phyloP scores from a whole-genome alignment of 2,329 filamentous ascomycete genomes.

The Ceratocystis alfenasii region DNA sequence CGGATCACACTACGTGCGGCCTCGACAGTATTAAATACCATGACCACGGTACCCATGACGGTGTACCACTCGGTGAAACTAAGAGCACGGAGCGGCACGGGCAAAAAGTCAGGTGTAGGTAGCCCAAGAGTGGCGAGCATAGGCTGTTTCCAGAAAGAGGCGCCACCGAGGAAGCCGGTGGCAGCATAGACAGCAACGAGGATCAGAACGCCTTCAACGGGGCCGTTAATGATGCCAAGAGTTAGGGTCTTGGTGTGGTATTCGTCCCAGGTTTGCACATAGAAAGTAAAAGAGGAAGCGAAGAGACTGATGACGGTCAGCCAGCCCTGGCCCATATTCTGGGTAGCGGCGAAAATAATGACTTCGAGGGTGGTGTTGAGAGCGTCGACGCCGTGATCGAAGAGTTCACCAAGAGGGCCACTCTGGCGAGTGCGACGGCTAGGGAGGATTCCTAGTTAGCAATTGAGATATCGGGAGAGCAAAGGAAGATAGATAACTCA shows the following conservation, averaged over 20 bases:
- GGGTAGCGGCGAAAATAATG: slow-evolving; percentile 77
- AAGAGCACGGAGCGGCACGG: slow-evolving; percentile 52
- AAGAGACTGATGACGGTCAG: slow-evolving; percentile 73
- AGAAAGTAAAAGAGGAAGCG: slow-evolving; percentile 84
- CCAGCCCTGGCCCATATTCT: slow-evolving; percentile 91
- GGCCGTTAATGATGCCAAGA: slow-evolving; percentile 81
- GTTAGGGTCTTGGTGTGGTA: slow-evolving; percentile 96
- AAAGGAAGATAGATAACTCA: slow-evolving; percentile 36
- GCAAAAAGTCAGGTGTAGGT: slow-evolving; percentile 36
- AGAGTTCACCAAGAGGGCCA: slow-evolving; percentile 87
- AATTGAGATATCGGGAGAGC: not conserved
- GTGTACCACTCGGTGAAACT: slow-evolving; percentile 90
- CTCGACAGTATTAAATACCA: slow-evolving; percentile 73
- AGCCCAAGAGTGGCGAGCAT: slow-evolving; percentile 62
- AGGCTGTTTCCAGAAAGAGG: slow-evolving; percentile 83
- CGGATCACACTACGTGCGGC: slow-evolving; percentile 74
- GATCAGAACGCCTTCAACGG: slow-evolving; percentile 85
- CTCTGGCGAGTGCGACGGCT: slow-evolving; percentile 82
- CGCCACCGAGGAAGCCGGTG: slow-evolving; percentile 76
- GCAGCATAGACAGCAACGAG: slow-evolving; percentile 70
- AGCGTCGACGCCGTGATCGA: slow-evolving; percentile 95
- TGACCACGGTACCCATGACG: slow-evolving; percentile 67
- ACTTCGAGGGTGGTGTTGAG: slow-evolving; percentile 92
- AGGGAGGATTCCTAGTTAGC: slow-evolving; percentile 13
- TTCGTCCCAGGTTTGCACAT: slow-evolving; percentile 98